Evolutionary conservation across 441 rosid species (phyloP), one percentile per base, ranked within the genome.

Genomic region (Theobroma grandiflorum): DNA sequence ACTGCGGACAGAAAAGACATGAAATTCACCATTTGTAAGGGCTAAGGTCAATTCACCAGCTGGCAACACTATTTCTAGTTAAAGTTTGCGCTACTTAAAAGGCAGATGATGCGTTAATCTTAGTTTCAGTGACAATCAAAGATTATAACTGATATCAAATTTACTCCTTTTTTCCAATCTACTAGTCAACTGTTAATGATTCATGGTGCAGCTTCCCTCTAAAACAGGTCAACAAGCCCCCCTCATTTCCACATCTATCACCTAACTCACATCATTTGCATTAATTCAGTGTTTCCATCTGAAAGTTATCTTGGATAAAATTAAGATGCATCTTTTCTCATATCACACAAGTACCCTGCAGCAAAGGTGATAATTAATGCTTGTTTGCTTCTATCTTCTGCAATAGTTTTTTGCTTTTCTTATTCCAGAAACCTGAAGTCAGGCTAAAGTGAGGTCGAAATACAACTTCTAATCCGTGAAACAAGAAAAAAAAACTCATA

Each of bases 211-310:
- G n/a, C 58, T 69, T 47, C 38, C 65, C 38, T 58, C 33, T 20
- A 58, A 63, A 38, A 37, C 47, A 66, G 49, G 71, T 43, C 8
- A 45, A 43, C n/a, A 45, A 12, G 37, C 37, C 14, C 53, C 9
- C 9, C 37, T 2, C 31, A 22, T 45, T 26, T 26, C 35, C 18
- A 68, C 52, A 68, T 45, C 4, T 16, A 18, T 11, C 55, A 45
- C 73, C 73, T 68, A 43, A 68, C 72, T 68, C 11, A 16, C 31
- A 67, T 67, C 4, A 42, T 20, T 16, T 66, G 50, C 12, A 16
- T 20, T n/a, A n/a, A n/a, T 66, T n/a, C n/a, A 66, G 8, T 62
- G 14, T 33, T 22, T 62, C 14, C 40, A 31, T 64, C 37, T 35
- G 8, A 20, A 63, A 63, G 42, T 63, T 63, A 63, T 35, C 8